Evolutionary conservation across 495 filamentous ascomycete genomes (phyloP), one percentile per base, ranked within the genome.

Genomic region (Neurospora sp.): DNA sequence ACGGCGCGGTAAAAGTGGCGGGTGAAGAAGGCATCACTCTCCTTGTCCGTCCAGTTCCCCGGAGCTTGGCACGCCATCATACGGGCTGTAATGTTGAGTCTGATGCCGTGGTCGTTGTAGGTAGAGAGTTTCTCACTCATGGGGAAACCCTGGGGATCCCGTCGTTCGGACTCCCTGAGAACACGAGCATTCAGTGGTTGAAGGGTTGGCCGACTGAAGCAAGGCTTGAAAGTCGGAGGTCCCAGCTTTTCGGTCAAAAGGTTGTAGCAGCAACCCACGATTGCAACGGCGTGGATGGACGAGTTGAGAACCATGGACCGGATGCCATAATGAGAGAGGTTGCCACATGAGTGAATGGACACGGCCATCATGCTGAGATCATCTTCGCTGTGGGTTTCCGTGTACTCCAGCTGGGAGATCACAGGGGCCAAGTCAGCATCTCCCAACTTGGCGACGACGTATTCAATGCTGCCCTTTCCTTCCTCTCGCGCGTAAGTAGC

Each of bases 251-350:
- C 96, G 4, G 94, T 97, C 72, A 98, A 81, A 24, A 98, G 90
- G 74, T 99, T 99, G 85, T 99, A 98, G 84, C 96, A 99, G 84
- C 96, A 99, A 42, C 96, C 96, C 54, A 99, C 92, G 79, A 99
- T 92, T 42, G 96, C 96, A 66, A 98, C 91, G 17, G 93, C 94
- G 21, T 90, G 88, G 70, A 98, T 93, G 37, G 89, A 86, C 2
- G 94, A 92, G 77, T 97, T 98, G 42, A 93, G 78, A 17, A 92
- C 81, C 59, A 99, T 86, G 5, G 96, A 96, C 7, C 92, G 91
- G 54, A 99, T 89, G 3, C 92, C 96, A 78, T 97, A 94, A 77
- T 99, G 96, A n/a, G 95, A 89, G 17, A 99, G 90, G 78, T 98
- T 98, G 71, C 96, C 96, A 81, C 96, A 99, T 24, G 94, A 97